phyloP scores from a whole-genome alignment of 1,284 basidiomycete genomes.

The Fomitopsis schrenkii region DNA sequence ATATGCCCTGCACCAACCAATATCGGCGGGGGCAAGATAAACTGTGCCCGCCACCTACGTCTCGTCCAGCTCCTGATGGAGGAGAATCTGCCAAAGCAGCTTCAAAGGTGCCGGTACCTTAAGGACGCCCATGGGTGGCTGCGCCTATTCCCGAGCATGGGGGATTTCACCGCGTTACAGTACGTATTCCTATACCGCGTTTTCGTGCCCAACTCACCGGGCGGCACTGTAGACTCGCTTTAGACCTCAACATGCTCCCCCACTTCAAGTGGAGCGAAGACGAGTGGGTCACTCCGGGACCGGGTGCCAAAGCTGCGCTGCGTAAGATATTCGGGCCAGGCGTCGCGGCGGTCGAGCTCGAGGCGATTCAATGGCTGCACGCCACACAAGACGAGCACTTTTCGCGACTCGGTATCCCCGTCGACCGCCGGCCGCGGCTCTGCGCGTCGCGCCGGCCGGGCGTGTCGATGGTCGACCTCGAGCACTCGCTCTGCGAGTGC shows the following conservation, averaged over 20 bases:
- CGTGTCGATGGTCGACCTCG: constrained; percentile 38
- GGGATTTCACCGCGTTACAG: constrained; percentile 38
- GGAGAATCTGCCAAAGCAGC: constrained; percentile 28
- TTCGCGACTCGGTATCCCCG: constrained; percentile 28
- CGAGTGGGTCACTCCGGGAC: constrained; percentile 38
- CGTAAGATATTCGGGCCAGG: constrained; percentile 36
- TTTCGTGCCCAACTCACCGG: not conserved
- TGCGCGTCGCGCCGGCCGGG: constrained; percentile 14
- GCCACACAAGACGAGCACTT: constrained; percentile 34
- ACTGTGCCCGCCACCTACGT: constrained; percentile 31
- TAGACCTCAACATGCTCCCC: constrained; percentile 40
- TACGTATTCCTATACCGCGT: constrained; percentile 16
- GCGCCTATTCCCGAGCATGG: constrained; percentile 34
- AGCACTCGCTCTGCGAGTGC: constrained; percentile 43
- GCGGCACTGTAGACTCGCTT: constrained; percentile 28
- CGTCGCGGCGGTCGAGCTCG: constrained; percentile 28
- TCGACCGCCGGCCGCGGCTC: constrained; percentile 25
- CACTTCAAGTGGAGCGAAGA: constrained; percentile 36
- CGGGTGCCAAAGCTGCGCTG: constrained; percentile 36
- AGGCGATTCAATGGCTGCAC: constrained; percentile 35
- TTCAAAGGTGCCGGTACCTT: constrained; percentile 29
- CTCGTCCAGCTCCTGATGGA: constrained; percentile 37
- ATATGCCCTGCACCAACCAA: constrained; percentile 35
- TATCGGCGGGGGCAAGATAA: constrained; percentile 27
- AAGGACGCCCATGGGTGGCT: constrained; percentile 35